Percentiles rank a stretch among this genome's conserved stretches.
phyloP scores from a whole-genome alignment of 768 basidiomycete species.

The Scleroderma bovista region DNA sequence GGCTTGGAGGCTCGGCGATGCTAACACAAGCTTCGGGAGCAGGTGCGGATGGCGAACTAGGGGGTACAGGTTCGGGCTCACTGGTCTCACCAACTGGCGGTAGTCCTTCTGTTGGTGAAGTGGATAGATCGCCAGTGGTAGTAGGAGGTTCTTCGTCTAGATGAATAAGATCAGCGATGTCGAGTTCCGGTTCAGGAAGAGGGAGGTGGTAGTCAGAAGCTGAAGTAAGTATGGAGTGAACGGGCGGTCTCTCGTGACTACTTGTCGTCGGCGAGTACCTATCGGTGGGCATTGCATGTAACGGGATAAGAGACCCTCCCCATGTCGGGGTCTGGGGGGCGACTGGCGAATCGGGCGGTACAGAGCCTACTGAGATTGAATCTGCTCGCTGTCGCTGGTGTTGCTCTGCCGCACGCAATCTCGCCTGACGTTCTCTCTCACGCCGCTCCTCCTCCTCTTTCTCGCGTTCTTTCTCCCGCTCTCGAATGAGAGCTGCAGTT shows the following conservation, averaged over 20 bases:
- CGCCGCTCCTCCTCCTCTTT: conserved; percentile 64
- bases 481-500: conserved; percentile 27
- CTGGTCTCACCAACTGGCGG: conserved; percentile 2
- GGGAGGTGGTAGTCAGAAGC: conserved; percentile 35
- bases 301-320: conserved; percentile 57
- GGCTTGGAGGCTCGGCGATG: conserved; percentile 17
- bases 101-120: conserved; percentile 13
- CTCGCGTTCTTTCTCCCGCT: conserved; percentile 53
- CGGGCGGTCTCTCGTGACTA: conserved; percentile 22
- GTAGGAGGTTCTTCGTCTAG: conserved; percentile 55
- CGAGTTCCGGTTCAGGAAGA: conserved; percentile 54
- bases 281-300: conserved; percentile 36
- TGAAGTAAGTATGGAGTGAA: conserved; percentile 31
- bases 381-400: conserved; percentile 43
- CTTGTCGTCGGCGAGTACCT: conserved; percentile 20
- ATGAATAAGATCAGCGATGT: conserved; percentile 72
- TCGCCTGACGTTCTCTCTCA: conserved; percentile 63
- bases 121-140: conserved; percentile 14
- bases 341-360: conserved; percentile 69
- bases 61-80: conserved; percentile 15
- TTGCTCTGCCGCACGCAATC: conserved; percentile 45
- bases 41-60: conserved; percentile 41
- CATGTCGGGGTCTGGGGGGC: conserved; percentile 44
- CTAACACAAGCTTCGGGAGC: conserved; percentile 28
- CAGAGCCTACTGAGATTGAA: conserved; percentile 46